phyloP scores from a whole-genome alignment of 805 yeast genomes.

The Saturnispora hagleri region DNA sequence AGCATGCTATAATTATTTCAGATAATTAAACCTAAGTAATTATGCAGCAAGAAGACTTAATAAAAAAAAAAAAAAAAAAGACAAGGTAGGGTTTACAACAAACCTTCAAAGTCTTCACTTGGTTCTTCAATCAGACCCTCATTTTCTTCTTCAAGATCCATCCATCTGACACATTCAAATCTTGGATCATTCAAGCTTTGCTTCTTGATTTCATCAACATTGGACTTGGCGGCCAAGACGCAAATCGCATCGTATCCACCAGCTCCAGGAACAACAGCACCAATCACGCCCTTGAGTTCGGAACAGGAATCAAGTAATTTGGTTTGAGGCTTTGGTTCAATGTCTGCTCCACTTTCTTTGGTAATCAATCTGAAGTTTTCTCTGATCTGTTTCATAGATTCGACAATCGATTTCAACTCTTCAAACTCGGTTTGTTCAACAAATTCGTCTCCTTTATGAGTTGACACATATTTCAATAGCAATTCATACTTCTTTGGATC shows the following conservation, averaged over 20 bases:
- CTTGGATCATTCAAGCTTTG: constrained; percentile 15
- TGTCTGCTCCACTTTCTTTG: constrained; percentile 61
- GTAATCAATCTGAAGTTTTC: constrained; percentile 52
- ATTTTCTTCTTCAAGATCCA: constrained; percentile 54
- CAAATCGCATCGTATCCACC: constrained; percentile 96
- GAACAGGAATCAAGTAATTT: constrained; percentile 50
- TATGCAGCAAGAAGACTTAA: not conserved
- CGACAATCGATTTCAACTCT: constrained; percentile 29
- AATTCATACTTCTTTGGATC: constrained; percentile 31
- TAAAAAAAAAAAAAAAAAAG: not conserved
- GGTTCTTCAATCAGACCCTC: constrained; percentile 47
- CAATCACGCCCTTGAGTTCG: constrained; percentile 62
- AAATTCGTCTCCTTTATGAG: constrained; percentile 10
- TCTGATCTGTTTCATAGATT: constrained; percentile 45
- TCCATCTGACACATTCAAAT: constrained; percentile 52
- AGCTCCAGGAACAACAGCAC: constrained; percentile 98
- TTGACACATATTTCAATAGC: constrained; percentile 16
- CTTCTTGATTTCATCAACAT: constrained; percentile 28
- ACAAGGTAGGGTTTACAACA: constrained; percentile 7
- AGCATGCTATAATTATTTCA: not conserved
- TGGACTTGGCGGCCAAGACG: constrained; percentile 46
- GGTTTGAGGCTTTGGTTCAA: constrained; percentile 80
- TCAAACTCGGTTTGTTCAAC: constrained; percentile 3
- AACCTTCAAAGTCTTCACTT: constrained; percentile 25
- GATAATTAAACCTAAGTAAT: not conserved